Percentiles rank a stretch among this genome's conserved stretches.
These are phyloP conservation scores for Aulographum hederae DNA, from an alignment of 2,329 filamentous ascomycete species.

Conservation along the genomic window DNA sequence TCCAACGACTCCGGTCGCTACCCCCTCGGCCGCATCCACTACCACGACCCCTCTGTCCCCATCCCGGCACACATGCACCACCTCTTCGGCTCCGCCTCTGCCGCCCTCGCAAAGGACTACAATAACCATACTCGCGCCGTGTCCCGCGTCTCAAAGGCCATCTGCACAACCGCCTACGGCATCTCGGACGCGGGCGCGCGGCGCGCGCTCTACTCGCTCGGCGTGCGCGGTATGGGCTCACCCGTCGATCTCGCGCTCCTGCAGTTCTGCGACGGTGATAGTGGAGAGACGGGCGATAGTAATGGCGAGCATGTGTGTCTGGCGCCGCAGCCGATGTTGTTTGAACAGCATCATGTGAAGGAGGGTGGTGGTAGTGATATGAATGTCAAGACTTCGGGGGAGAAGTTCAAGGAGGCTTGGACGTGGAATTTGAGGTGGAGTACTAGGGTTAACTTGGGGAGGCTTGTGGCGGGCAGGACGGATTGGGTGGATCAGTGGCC, in stretches of 20 bases:
- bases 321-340: slow-evolving; percentile 7
- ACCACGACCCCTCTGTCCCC: too few species aligned
- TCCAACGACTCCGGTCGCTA: neutral
- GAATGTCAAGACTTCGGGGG: too few species aligned
- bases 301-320: slow-evolving; percentile 20
- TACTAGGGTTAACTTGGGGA: slow-evolving; percentile 22
- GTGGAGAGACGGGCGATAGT: too few species aligned
- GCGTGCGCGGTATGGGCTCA: slow-evolving; percentile 20
- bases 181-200: slow-evolving; percentile 26
- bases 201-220: slow-evolving; percentile 24
- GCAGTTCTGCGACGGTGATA: slow-evolving; percentile 1
- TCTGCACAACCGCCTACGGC: slow-evolving; percentile 27
- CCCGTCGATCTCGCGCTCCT: slow-evolving; percentile 1
- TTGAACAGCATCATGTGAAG: slow-evolving; percentile 23
- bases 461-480: slow-evolving; percentile 17
- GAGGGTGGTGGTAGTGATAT: too few species aligned
- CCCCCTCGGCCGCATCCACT: too few species aligned
- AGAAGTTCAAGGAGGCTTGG: too few species aligned
- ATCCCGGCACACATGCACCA: too few species aligned
- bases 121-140: slow-evolving; percentile 24
- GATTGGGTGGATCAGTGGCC: slow-evolving; percentile 9
- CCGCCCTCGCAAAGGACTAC: neutral
- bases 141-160: slow-evolving; percentile 21
- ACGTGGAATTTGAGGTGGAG: slow-evolving; percentile 23
- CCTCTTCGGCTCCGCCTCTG: too few species aligned